A percentile compares a stretch with the other conserved stretches of the same genome.
Evolutionary conservation across 192 early-diverging fungal genomes (phyloP).

Genomic region (Jimgerdemannia flammicorona): DNA sequence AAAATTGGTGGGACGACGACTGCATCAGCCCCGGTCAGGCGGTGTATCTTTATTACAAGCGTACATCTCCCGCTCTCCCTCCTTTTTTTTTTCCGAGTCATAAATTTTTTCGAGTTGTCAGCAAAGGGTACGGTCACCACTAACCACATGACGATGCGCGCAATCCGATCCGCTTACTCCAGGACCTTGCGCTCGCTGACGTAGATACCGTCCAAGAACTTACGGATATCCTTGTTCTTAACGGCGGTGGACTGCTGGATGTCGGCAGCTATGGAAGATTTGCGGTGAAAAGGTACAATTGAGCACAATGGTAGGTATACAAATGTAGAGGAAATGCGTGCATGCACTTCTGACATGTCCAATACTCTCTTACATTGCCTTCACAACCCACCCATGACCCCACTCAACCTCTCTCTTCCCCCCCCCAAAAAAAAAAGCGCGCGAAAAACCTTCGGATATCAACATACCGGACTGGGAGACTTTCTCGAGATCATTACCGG

Average conservation of each 20-base stretch:
- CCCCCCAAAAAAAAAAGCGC: constrained; percentile 1
- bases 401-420: too few species aligned
- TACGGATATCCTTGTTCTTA: constrained; percentile 99
- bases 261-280: constrained; percentile 74
- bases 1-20: constrained; percentile 33
- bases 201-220: constrained; percentile 56
- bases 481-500: constrained; percentile 90
- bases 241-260: constrained; percentile 94
- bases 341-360: too few species aligned
- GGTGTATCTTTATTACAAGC: constrained; percentile 30
- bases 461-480: constrained; percentile 87
- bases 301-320: too few species aligned
- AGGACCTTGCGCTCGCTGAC: constrained; percentile 36
- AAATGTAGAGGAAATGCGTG: too few species aligned
- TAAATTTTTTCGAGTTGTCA: too few species aligned
- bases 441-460: background rate
- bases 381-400: too few species aligned
- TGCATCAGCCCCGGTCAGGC: constrained; percentile 24
- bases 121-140: too few species aligned
- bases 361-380: too few species aligned
- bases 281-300: too few species aligned
- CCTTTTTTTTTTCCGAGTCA: constrained; percentile 11
- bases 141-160: too few species aligned
- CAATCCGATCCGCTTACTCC: constrained; percentile 12
- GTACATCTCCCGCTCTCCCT: background rate